Evolutionary conservation across 23 red algal species (phyloP).

Genomic region (Agarophyton chilense): DNA sequence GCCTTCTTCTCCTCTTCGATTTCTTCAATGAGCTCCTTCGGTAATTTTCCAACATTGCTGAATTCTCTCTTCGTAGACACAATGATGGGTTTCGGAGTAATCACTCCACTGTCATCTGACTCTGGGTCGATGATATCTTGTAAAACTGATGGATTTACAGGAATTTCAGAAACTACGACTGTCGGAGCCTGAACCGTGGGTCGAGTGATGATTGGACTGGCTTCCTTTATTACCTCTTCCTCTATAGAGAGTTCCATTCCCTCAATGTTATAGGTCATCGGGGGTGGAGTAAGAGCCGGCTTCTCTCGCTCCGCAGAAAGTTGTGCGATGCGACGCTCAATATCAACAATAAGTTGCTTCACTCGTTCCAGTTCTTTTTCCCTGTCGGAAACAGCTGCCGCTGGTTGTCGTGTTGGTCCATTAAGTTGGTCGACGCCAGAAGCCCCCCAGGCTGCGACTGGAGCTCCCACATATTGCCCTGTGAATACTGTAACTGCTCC

Average conservation of each 20-base stretch:
- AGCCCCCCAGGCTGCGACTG: conserved; percentile 27
- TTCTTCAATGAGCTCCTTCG: conserved; percentile 67
- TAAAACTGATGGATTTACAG: background rate
- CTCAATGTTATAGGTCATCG: conserved; percentile 20
- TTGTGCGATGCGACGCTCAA: conserved; percentile 48
- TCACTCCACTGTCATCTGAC: conserved; percentile 32
- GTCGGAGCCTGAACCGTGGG: background rate
- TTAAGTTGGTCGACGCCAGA: conserved; percentile 49
- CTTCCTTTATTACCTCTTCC: background rate
- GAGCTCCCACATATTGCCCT: conserved; percentile 57
- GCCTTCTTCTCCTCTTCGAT: conserved; percentile 62
- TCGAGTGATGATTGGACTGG: background rate
- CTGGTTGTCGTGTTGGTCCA: conserved; percentile 56
- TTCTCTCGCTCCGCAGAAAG: conserved; percentile 32
- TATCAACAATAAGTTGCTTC: conserved; percentile 69
- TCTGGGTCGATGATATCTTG: conserved; percentile 5
- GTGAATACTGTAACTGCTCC: conserved; percentile 50
- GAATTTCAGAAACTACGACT: background rate
- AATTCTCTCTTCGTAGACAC: conserved; percentile 40
- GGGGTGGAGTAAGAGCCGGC: conserved; percentile 37
- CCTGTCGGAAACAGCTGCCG: conserved; percentile 35
- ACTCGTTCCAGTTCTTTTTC: conserved; percentile 63
- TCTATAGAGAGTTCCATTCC: conserved; percentile 27
- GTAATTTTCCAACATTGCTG: conserved; percentile 15
- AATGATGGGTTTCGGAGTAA: conserved; percentile 1